Evolutionary conservation across 2,329 filamentous ascomycete genomes (phyloP).

Genomic region (Alternaria metachromatica): DNA sequence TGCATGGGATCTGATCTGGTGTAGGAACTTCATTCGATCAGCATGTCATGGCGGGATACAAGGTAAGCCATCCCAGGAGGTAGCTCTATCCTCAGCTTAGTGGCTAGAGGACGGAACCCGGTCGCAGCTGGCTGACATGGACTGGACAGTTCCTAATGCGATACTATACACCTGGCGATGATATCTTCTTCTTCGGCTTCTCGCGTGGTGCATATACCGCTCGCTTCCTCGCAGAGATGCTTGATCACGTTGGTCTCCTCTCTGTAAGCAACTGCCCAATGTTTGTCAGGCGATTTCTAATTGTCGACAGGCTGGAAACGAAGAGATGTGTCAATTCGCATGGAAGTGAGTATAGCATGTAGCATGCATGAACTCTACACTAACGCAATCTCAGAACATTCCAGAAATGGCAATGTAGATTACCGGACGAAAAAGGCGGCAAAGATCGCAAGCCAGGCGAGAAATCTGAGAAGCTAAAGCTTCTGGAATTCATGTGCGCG

Average conservation of each 20-base stretch:
- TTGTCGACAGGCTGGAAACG: constrained; percentile 69
- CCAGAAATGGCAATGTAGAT: constrained; percentile 72
- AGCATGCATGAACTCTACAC: not conserved
- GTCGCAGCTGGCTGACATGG: not conserved
- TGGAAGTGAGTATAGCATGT: constrained; percentile 64
- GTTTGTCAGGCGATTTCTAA: not conserved
- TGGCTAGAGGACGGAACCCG: not conserved
- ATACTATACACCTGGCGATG: constrained; percentile 56
- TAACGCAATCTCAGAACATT: constrained; percentile 59
- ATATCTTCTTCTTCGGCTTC: constrained; percentile 59
- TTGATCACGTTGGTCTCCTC: constrained; percentile 80
- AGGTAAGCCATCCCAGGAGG: constrained; percentile 62
- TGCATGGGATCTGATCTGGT: not conserved
- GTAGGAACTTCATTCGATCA: constrained; percentile 77
- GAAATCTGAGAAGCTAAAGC: constrained; percentile 62
- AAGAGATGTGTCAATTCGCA: constrained; percentile 83
- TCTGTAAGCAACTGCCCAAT: constrained; percentile 49
- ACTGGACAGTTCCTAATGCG: constrained; percentile 55
- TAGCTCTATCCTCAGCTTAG: not conserved
- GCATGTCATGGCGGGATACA: constrained; percentile 84
- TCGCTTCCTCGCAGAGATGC: constrained; percentile 73
- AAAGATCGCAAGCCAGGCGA: constrained; percentile 50
- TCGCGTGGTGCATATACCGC: constrained; percentile 60
- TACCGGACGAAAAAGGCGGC: constrained; percentile 30
- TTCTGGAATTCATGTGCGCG: constrained; percentile 77